phyloP scores from a whole-genome alignment of 2,329 filamentous ascomycete species.

The Fusarium poae region DNA sequence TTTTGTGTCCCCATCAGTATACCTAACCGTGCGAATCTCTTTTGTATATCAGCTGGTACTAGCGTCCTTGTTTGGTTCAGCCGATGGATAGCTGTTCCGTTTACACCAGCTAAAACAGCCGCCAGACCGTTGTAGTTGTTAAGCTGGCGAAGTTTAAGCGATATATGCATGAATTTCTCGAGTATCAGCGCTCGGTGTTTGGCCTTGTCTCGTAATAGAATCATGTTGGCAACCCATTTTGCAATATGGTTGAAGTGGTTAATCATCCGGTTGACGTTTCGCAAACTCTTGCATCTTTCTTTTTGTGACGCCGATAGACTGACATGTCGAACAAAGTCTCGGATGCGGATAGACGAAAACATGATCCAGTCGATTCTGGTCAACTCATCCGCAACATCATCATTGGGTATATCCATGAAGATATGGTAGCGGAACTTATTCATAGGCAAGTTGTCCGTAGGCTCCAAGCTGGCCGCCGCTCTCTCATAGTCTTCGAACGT shows the following conservation, averaged over 20 bases:
- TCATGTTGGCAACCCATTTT: conserved; percentile 85
- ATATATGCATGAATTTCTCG: conserved; percentile 95
- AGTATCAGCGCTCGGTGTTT: conserved; percentile 93
- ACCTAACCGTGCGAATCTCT: conserved; percentile 87
- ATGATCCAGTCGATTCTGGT: conserved; percentile 98
- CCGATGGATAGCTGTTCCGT: conserved; percentile 86
- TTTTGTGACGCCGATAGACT: conserved; percentile 78
- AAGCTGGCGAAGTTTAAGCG: conserved; percentile 84
- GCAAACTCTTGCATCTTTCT: conserved; percentile 80
- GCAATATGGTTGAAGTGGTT: conserved; percentile 90
- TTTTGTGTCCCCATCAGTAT: conserved; percentile 94
- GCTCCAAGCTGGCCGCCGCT: conserved; percentile 78
- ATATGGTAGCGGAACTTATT: conserved; percentile 90
- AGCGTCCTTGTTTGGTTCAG: conserved; percentile 83
- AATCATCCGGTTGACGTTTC: conserved; percentile 94
- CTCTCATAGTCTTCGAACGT: conserved; percentile 84
- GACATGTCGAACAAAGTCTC: conserved; percentile 93
- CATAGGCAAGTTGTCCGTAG: conserved; percentile 76
- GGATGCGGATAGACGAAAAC: conserved; percentile 93
- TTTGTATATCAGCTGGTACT: conserved; percentile 77
- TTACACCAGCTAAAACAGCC: conserved; percentile 93
- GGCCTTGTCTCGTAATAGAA: conserved; percentile 91
- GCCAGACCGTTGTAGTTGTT: conserved; percentile 98
- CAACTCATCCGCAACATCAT: conserved; percentile 89
- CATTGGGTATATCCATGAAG: conserved; percentile 88